Conservation (phyloP, 805 yeast genomes). For the Wickerhamiella galacta region DNA sequence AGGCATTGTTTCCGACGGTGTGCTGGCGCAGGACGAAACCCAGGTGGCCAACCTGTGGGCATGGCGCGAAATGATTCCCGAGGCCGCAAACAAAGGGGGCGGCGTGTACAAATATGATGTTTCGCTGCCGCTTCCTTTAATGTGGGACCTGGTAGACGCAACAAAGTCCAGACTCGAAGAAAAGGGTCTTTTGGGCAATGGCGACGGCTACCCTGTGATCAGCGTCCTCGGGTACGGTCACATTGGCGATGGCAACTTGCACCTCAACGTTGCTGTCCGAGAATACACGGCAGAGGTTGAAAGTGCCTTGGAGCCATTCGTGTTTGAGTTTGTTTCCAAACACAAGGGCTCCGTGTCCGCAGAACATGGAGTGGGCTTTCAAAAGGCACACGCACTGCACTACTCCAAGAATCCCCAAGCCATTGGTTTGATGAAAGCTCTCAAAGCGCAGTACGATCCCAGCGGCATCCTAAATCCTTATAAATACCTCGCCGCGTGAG, state of each 20-base stretch:
- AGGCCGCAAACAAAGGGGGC: conserved; percentile 68
- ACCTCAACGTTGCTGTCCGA: conserved; percentile 82
- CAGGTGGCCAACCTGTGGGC: conserved; percentile 74
- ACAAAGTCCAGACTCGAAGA: conserved; percentile 43
- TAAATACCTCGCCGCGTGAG: conserved; percentile 57
- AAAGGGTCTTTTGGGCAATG: conserved; percentile 43
- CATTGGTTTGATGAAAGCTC: conserved; percentile 54
- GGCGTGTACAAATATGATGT: conserved; percentile 97
- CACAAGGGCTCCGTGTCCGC: conserved; percentile 79
- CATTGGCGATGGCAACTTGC: conserved; percentile 93
- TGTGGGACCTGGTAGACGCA: conserved; percentile 71
- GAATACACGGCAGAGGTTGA: conserved; percentile 68
- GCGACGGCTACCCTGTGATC: conserved; percentile 57
- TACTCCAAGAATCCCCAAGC: conserved; percentile 66
- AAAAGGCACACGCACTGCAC: conserved; percentile 76
- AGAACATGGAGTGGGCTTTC: conserved; percentile 96
- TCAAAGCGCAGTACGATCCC: conserved; percentile 79
- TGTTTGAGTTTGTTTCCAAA: conserved; percentile 66
- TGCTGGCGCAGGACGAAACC: conserved; percentile 86
- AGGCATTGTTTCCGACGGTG: conserved; percentile 80
- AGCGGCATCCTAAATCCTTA: conserved; percentile 87
- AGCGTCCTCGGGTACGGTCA: conserved; percentile 96
- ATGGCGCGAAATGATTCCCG: conserved; percentile 92
- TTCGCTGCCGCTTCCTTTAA: conserved; percentile 65
- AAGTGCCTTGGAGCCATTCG: conserved; percentile 74